Evolutionary conservation across 2,329 filamentous ascomycete genomes (phyloP), one percentile per base, ranked within the genome.

Genomic region (Lanzia echinophila): DNA sequence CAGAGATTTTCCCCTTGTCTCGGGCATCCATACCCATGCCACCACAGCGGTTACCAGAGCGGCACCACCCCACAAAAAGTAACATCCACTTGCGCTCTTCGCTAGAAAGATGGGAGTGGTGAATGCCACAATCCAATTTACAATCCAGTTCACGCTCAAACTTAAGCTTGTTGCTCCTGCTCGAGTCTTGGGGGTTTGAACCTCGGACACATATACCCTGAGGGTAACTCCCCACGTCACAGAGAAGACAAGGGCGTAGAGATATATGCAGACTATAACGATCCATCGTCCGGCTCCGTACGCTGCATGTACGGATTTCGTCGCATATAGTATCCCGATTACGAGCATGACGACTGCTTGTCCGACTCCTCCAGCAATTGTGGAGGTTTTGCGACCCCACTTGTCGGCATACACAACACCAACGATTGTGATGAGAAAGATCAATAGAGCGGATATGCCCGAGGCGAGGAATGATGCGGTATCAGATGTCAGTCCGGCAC

Each of bases 401-500:
- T 72, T 72, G 58, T 85, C 81, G 1, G 79, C 76, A 13, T 78
- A 72, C 20, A 82, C 67, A 56, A 79, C 72, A 0, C 75, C 80
- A 0, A 80, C 79, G 28, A 84, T 73, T 0, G 80, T 80, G 46
- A 77, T 70, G n/a, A 72, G 70, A 19, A 84, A 71, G 65, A 84
- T 83, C 2, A 82, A 66, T 1, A 84, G 73, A 0, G 76, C 79
- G 0, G 81, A 82, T 8, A 85, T 71, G 0, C 81, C 81, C 0
- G 81, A 84, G 1, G 82, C 82, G 2, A 85, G 71, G 60, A 85
- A 82, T 0, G 77, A 77, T 1, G 79, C 73, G 22, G 73, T 76
- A 3, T 72, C 69, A 0, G 77, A 78, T 7, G 72, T 71, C 11
- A 84, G 70, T 0, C 82, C 82, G 2, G 82, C 80, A 50, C 82